Evolutionary conservation across 768 basidiomycete genomes (phyloP).

Genomic region (Agrocybe pediades): DNA sequence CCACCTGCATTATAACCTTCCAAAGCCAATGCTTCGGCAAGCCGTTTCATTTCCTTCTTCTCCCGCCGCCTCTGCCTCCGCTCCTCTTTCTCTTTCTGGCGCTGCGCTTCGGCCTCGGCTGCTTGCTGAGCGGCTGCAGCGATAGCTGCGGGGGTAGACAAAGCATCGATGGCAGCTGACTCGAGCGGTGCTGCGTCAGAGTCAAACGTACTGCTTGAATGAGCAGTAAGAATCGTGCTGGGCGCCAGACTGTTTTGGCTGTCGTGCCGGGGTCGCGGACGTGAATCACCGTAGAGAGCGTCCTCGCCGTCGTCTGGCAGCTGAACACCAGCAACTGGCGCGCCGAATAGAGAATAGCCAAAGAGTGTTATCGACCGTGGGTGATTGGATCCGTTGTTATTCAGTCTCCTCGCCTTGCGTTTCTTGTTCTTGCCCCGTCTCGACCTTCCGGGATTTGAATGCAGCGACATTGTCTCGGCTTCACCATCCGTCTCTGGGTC

Average conservation of each 20-base stretch:
- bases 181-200: constrained; percentile 73
- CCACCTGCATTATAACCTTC: constrained; percentile 27
- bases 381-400: constrained; percentile 13
- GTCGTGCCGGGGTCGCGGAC: constrained; percentile 1
- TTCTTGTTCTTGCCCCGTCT: constrained; percentile 24
- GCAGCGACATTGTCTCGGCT: constrained; percentile 63
- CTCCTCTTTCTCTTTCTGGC: constrained; percentile 50
- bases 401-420: constrained; percentile 29
- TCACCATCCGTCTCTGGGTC: constrained; percentile 50
- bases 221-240: constrained; percentile 21
- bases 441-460: constrained; percentile 56
- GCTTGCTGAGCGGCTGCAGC: constrained; percentile 32
- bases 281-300: constrained; percentile 18
- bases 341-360: constrained; percentile 66
- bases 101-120: constrained; percentile 40
- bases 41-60: constrained; percentile 44
- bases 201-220: constrained; percentile 50
- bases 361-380: constrained; percentile 55
- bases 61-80: constrained; percentile 46
- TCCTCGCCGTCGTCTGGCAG: constrained; percentile 59
- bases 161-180: constrained; percentile 51
- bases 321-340: constrained; percentile 39
- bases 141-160: constrained; percentile 42
- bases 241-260: constrained; percentile 3
- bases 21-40: constrained; percentile 37